Percentiles rank a stretch among this genome's conserved stretches.
These are phyloP conservation scores for Paraglomus brasilianum DNA, from an alignment of 192 early-diverging fungal genomes.

Conservation along the genomic window DNA sequence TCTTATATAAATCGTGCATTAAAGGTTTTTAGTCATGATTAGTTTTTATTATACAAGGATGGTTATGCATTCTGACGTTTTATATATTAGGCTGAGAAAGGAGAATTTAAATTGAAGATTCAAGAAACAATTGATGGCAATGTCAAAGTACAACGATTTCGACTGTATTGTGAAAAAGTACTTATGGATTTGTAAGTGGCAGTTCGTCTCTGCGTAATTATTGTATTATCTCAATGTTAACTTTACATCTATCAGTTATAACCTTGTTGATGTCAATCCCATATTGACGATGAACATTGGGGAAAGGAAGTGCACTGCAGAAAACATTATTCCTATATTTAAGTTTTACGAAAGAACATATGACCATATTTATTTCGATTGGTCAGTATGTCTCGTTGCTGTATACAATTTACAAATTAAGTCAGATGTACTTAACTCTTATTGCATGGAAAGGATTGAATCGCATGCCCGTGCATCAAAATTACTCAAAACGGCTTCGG, in stretches of 20 bases:
- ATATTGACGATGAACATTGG: neutral
- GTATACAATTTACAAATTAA: constrained; percentile 2
- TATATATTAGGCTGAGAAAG: no score
- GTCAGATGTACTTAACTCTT: constrained; percentile 10
- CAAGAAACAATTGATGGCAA: no score
- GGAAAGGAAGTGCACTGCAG: constrained; percentile 25
- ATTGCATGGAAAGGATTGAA: constrained; percentile 26
- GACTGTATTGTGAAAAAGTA: constrained; percentile 25
- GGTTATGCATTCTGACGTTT: no score
- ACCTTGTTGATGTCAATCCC: constrained; percentile 14
- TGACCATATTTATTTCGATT: constrained; percentile 25
- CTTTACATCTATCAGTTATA: constrained; percentile 16
- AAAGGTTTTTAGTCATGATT: constrained; percentile 19
- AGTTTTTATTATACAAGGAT: neutral
- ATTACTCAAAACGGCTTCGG: constrained; percentile 27
- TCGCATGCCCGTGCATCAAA: constrained; percentile 25
- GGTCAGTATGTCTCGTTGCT: constrained; percentile 13
- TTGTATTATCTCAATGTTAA: no score
- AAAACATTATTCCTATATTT: constrained; percentile 15
- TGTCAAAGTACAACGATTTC: no score
- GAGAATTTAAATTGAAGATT: no score
- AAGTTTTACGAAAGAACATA: constrained; percentile 33
- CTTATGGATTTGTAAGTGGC: constrained; percentile 26
- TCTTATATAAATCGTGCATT: constrained; percentile 18
- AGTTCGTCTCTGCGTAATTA: no score